These are phyloP conservation scores for Senecio squalidus DNA, from an alignment of 140 eudicot species.

Conservation along the genomic window DNA sequence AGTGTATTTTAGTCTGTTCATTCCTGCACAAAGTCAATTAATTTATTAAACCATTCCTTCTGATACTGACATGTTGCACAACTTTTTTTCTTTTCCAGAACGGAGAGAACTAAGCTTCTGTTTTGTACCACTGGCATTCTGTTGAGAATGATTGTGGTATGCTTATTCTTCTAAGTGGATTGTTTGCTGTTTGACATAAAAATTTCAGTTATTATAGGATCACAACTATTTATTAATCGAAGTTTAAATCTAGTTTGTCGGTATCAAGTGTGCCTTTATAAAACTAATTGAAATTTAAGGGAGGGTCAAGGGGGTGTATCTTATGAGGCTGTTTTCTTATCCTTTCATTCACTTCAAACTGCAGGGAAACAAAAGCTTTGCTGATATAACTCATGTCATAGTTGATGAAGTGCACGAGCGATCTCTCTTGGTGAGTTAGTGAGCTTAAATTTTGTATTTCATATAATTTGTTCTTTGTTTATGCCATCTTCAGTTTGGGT, in stretches of 20 bases:
- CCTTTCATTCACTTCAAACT: slow-evolving; percentile 7
- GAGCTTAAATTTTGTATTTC: slow-evolving; percentile 6
- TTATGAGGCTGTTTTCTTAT: slow-evolving; percentile 6
- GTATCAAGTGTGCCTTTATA: slow-evolving; percentile 9
- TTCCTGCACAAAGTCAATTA: not conserved
- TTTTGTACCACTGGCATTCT: slow-evolving; percentile 99
- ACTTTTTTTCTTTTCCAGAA: slow-evolving; percentile 42
- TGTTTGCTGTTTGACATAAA: not conserved
- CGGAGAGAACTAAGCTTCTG: slow-evolving; percentile 91
- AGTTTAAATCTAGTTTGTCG: not conserved
- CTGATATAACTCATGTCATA: slow-evolving; percentile 86
- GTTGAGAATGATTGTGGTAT: slow-evolving; percentile 78
- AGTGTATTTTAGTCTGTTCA: slow-evolving; percentile 4
- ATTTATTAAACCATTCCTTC: slow-evolving; percentile 4
- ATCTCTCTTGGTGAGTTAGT: slow-evolving; percentile 85
- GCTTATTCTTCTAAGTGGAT: slow-evolving; percentile 21
- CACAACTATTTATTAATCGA: not conserved
- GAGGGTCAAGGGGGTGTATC: slow-evolving; percentile 9
- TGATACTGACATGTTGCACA: slow-evolving; percentile 14
- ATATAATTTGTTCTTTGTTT: slow-evolving; percentile 4
- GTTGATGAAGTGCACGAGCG: slow-evolving; percentile 99
- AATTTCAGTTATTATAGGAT: not conserved
- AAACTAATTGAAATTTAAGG: not conserved
- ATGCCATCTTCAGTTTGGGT: slow-evolving; percentile 12
- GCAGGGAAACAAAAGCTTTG: slow-evolving; percentile 88